A percentile compares a stretch with the other conserved stretches of the same genome.
These are phyloP conservation scores for Mortierella sp. DNA, from an alignment of 371 early-diverging fungal genomes.

Conservation along the genomic window DNA sequence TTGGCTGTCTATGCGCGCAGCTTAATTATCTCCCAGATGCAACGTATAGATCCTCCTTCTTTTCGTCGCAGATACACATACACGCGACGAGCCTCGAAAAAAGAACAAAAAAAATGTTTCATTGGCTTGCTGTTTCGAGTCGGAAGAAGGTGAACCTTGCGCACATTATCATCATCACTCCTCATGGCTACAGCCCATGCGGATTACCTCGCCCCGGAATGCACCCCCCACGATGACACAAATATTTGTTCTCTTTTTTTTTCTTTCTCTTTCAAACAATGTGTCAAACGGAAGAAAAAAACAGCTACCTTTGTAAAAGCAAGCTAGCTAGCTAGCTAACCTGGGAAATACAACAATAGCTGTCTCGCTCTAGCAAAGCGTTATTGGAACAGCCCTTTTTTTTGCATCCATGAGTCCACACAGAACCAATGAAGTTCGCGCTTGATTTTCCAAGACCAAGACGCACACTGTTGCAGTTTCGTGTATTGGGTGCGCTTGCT, in stretches of 20 bases:
- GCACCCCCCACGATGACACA: background rate
- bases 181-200: background rate
- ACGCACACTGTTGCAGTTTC: background rate
- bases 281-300: background rate
- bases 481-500: background rate
- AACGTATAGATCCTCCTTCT: background rate
- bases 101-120: constrained; percentile 6
- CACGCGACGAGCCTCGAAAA: background rate
- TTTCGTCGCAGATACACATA: background rate
- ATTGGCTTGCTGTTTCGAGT: background rate
- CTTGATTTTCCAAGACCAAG: background rate
- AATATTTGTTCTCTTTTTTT: background rate
- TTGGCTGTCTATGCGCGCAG: background rate
- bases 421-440: background rate
- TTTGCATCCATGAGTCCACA: background rate
- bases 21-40: background rate
- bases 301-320: background rate
- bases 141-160: background rate
- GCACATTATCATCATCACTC: background rate
- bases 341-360: background rate
- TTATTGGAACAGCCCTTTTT: background rate
- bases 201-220: background rate
- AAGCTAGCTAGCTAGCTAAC: background rate
- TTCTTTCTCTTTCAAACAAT: background rate
- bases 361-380: background rate